A percentile compares a stretch with the other conserved stretches of the same genome.
These are phyloP conservation scores for Suillus plorans DNA, from an alignment of 768 basidiomycete genomes.

Conservation along the genomic window DNA sequence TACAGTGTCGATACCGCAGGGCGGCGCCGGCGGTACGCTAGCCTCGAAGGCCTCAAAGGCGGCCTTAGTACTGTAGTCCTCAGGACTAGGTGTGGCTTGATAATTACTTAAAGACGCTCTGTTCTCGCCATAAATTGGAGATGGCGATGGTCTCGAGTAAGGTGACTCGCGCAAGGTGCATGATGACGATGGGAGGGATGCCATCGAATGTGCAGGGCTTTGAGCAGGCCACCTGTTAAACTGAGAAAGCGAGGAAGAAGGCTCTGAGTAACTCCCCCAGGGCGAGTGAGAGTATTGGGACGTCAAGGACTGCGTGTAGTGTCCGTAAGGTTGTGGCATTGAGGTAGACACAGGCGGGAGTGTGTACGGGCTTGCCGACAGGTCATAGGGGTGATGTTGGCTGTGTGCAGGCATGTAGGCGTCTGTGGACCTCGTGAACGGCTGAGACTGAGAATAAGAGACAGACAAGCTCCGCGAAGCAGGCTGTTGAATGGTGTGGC, in stretches of 20 bases:
- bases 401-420: constrained; percentile 23
- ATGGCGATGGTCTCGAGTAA: constrained; percentile 42
- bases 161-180: constrained; percentile 31
- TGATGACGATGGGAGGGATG: constrained; percentile 20
- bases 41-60: constrained; percentile 30
- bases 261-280: constrained; percentile 28
- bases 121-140: constrained; percentile 26
- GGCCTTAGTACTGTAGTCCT: constrained; percentile 36
- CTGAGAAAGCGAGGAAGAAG: constrained; percentile 26
- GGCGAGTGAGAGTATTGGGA: constrained; percentile 26
- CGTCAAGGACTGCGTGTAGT: constrained; percentile 23
- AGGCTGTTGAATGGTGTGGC: constrained; percentile 34
- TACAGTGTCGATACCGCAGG: constrained; percentile 42
- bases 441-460: constrained; percentile 24
- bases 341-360: constrained; percentile 31
- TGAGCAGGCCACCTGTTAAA: constrained; percentile 31
- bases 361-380: constrained; percentile 28
- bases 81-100: constrained; percentile 38
- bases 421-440: constrained; percentile 26
- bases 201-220: constrained; percentile 28
- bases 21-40: constrained; percentile 10
- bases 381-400: constrained; percentile 27
- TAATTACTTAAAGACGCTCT: constrained; percentile 37
- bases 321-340: constrained; percentile 25
- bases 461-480: constrained; percentile 20